These are phyloP conservation scores for Hibiscus mutabilis DNA, from an alignment of 345 rosid species.

Conservation along the genomic window DNA sequence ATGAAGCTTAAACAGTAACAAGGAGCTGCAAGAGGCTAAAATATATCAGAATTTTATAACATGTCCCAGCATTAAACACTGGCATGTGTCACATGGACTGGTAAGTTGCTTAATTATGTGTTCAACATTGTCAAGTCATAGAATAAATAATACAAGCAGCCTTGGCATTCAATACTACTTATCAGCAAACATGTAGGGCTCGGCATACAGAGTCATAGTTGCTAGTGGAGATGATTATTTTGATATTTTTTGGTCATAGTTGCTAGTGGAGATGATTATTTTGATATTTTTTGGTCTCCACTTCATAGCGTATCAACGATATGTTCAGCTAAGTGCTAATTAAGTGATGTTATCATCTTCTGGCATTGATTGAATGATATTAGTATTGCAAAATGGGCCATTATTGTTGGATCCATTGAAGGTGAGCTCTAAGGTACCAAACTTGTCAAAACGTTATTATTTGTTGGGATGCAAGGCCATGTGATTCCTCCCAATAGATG, in stretches of 20 bases:
- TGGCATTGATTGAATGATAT: not conserved
- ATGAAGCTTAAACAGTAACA: no score
- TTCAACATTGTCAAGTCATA: no score
- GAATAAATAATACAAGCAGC: no score
- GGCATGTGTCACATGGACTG: no score
- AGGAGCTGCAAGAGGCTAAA: no score
- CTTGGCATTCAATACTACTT: not conserved
- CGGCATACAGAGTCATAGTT: not conserved
- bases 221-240: not conserved
- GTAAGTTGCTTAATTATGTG: no score
- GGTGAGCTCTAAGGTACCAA: not conserved
- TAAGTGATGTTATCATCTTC: not conserved
- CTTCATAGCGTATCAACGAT: not conserved
- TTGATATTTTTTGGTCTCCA: not conserved
- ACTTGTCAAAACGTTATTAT: no score
- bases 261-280: not conserved
- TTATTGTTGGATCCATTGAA: not conserved
- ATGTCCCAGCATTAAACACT: no score
- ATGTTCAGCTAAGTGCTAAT: no score
- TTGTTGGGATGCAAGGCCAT: not conserved
- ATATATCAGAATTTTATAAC: no score
- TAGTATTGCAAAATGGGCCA: not conserved
- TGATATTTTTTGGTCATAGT: not conserved
- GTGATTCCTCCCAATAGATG: not conserved
- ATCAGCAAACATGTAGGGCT: not conserved